Evolutionary conservation across 2,329 filamentous ascomycete genomes (phyloP), one percentile per base, ranked within the genome.

Genomic region (Colletotrichum salicis): DNA sequence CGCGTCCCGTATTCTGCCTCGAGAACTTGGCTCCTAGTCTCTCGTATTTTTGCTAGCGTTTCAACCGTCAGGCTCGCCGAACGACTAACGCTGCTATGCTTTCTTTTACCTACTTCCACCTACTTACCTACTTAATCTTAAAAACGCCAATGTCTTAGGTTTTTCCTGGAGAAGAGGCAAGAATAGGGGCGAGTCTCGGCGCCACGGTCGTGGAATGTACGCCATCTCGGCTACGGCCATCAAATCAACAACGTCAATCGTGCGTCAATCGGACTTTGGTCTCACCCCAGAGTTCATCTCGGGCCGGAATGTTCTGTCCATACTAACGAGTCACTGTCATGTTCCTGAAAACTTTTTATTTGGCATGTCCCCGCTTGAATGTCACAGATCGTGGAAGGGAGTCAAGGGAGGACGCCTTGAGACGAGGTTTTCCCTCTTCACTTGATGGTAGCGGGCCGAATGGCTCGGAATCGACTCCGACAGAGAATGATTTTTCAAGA

Each of bases 211-310:
- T 22, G 41, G 41, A 48, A 22, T 48, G 41, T 22, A 48, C 41
- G 41, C 41, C 41, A 48, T 48, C 41, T 48, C 41, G 41, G n/a
- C 60, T n/a, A 62, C 12, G 5, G 37, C 41, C 1, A 52, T 45
- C 27, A 22, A 45, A 62, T 62, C 31, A 62, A 24, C 60, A 13
- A 52, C 60, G 41, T 62, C 41, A 62, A 51, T 52, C 41, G 41
- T n/a, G 41, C 41, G 41, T 22, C 41, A 48, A 24, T 62, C 60
- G 60, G 41, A 48, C 41, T 62, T 27, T 24, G 41, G 41, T 15
- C 27, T 62, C 13, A 45, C 24, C 60, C 41, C 27, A 33, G 41
- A 19, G 13, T 45, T 31, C 60, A 37, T 52, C 60, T 62, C 60
- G 41, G 29, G 27, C 37, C 10, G 60, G 60, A 52, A 52, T 62